A percentile compares a stretch with the other conserved stretches of the same genome.
These are phyloP conservation scores for Cardiospermum halicacabum DNA, from an alignment of 345 rosid species.

Conservation along the genomic window DNA sequence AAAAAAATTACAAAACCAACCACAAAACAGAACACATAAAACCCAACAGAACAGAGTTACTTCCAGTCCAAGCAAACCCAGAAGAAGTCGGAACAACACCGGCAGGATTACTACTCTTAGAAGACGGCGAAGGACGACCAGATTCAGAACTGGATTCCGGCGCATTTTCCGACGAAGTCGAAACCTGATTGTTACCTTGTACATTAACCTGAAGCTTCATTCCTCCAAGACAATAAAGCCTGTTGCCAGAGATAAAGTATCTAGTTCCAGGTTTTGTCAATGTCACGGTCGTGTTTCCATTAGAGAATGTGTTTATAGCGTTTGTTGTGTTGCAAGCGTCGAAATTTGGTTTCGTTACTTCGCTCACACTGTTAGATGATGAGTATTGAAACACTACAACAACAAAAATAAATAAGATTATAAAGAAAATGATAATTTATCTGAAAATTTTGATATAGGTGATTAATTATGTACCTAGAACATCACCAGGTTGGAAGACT, in stretches of 20 bases:
- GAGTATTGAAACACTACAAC: conserved; percentile 66
- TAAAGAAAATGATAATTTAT: not conserved
- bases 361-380: conserved; percentile 50
- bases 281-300: conserved; percentile 75
- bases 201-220: conserved; percentile 66
- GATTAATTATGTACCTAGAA: conserved; percentile 57
- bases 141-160: conserved; percentile 39
- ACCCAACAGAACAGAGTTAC: conserved; percentile 18
- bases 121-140: conserved; percentile 33
- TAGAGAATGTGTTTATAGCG: conserved; percentile 41
- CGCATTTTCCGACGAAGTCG: conserved; percentile 36
- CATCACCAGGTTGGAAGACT: conserved; percentile 71
- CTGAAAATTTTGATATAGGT: not conserved
- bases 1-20: conserved; percentile 12
- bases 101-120: conserved; percentile 49
- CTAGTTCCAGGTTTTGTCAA: conserved; percentile 47
- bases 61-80: conserved; percentile 9
- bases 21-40: conserved; percentile 2
- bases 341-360: conserved; percentile 46
- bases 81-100: conserved; percentile 36
- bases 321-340: conserved; percentile 54
- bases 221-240: conserved; percentile 76
- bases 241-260: conserved; percentile 62
- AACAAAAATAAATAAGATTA: not conserved
- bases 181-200: conserved; percentile 30